Evolutionary conservation across 768 basidiomycete species (phyloP), one percentile per base, ranked within the genome.

Genomic region (Lactarius sanguifluus): DNA sequence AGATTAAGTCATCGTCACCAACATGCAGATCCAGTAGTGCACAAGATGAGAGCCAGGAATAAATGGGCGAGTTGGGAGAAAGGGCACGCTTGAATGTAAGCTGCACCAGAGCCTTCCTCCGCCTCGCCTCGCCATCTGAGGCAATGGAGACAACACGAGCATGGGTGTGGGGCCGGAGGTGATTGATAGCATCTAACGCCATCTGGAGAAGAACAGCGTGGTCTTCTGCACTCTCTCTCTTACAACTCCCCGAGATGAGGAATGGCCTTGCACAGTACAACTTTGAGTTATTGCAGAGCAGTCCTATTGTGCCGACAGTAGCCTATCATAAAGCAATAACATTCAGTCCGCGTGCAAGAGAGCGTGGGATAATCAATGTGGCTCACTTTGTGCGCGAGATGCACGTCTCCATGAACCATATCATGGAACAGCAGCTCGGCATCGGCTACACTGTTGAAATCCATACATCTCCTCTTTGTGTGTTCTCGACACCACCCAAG

Each of bases 241-340:
- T 64, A 20, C 62, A 64, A 25, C 56, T 45, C 20, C 62, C 41
- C 8, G 56, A 64, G 3, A 56, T 30, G 12, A 63, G 55, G 5
- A 63, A 30, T 1, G 65, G 65, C 1, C n/a, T 12, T 1, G 59
- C 55, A 47, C 65, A 56, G 13, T 66, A 66, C 8, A 66, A 59
- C 20, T 12, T 41, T 4, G 15, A 41, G 13, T 41, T 23, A 32
- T 15, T 9, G 16, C 20, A 8, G 2, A 61, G 32, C 1, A 66
- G 10, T 2, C 28, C 28, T 28, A 28, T 28, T 28, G 59, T 54
- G 12, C 65, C 65, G 7, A 66, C 41, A 1, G 65, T 66, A 1
- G 65, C 59, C 65, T 28, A 28, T 28, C n/a, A n/a, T n/a, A n/a
- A n/a, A n/a, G n/a, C n/a, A n/a, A n/a, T n/a, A n/a, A n/a, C n/a